phyloP scores from a whole-genome alignment of 257 asterid genomes.

The Rehmannia glutinosa region DNA sequence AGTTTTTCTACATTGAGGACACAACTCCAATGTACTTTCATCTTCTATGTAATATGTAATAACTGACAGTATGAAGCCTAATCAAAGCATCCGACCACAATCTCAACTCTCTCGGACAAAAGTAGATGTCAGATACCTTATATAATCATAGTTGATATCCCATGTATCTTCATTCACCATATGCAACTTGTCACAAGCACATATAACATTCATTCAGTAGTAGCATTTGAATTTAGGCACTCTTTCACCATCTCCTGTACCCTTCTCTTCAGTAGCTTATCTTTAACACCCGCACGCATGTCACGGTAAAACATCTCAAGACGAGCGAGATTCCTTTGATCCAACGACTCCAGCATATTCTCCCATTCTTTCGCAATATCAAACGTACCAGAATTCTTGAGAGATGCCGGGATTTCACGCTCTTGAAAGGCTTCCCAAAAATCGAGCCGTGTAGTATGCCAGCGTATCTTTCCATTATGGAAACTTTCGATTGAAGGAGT shows the following conservation, averaged over 20 bases:
- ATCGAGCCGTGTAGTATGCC: slow-evolving; percentile 76
- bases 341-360: slow-evolving; percentile 70
- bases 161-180: too few species aligned
- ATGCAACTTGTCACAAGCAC: too few species aligned
- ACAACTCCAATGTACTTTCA: too few species aligned
- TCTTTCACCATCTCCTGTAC: slow-evolving; percentile 65
- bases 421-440: slow-evolving; percentile 71
- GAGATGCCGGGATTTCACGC: slow-evolving; percentile 55
- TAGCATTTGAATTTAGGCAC: slow-evolving; percentile 37
- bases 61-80: too few species aligned
- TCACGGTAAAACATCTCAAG: slow-evolving; percentile 68
- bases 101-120: too few species aligned
- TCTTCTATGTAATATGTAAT: too few species aligned
- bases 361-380: slow-evolving; percentile 85
- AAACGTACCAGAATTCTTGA: slow-evolving; percentile 37
- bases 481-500: slow-evolving; percentile 50
- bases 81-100: too few species aligned
- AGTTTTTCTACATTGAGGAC: too few species aligned
- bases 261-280: slow-evolving; percentile 70
- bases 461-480: slow-evolving; percentile 59
- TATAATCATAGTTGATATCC: too few species aligned
- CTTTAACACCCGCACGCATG: slow-evolving; percentile 78
- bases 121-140: too few species aligned
- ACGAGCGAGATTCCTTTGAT: slow-evolving; percentile 50
- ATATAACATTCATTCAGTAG: slow-evolving; percentile 5